A percentile compares a stretch with the other conserved stretches of the same genome.
Evolutionary conservation across 2,329 filamentous ascomycete species (phyloP).

Genomic region (Seiridium cupressi): DNA sequence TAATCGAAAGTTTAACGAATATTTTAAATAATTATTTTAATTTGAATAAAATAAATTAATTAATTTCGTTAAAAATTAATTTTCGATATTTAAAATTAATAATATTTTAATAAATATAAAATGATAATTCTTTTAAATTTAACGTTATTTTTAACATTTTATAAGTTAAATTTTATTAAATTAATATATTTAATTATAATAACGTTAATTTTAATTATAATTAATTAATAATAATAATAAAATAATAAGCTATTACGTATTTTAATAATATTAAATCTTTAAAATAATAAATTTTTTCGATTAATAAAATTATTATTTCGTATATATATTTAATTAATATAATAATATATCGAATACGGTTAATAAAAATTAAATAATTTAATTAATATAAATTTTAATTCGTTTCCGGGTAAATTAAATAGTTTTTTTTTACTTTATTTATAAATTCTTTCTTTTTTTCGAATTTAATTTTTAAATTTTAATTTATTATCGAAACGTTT

Average conservation of each 20-base stretch:
- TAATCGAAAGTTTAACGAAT: background rate
- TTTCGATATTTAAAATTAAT: background rate
- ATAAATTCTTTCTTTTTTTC: too few species aligned
- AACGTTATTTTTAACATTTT: background rate
- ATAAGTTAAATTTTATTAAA: background rate
- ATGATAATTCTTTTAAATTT: background rate
- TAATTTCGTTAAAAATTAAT: background rate
- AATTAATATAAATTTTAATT: too few species aligned
- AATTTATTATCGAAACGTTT: too few species aligned
- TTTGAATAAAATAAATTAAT: background rate
- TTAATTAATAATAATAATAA: background rate
- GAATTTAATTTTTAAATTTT: too few species aligned
- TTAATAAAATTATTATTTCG: background rate
- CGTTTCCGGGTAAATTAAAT: too few species aligned
- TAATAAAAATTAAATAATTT: conserved; percentile 1
- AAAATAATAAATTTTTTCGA: background rate
- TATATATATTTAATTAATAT: background rate
- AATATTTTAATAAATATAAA: background rate
- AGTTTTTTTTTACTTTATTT: too few species aligned
- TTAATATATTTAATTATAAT: background rate
- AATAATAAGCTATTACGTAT: background rate
- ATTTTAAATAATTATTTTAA: background rate
- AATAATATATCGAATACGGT: background rate
- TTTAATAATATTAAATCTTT: background rate
- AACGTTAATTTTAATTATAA: background rate